Conservation (phyloP, 495 filamentous ascomycete species). For the Astrocystis sublimbata region DNA sequence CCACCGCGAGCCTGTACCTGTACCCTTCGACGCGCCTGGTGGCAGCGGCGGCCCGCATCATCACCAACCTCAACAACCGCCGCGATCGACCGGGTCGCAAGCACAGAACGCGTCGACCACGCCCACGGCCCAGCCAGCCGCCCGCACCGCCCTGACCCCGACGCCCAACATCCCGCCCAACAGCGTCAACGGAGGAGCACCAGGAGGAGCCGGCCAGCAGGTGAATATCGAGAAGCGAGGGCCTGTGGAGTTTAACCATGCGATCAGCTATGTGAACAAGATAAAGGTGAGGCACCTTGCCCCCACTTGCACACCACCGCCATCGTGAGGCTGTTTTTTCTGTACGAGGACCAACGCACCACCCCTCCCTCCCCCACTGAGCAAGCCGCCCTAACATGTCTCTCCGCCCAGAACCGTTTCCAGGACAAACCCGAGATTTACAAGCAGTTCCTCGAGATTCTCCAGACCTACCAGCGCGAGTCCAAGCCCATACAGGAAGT, state of each 20-base stretch:
- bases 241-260: conserved; percentile 99
- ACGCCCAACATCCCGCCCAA: conserved; percentile 43
- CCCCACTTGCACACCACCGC: conserved; percentile 22
- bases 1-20: conserved; percentile 40
- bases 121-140: conserved; percentile 37
- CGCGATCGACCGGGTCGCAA: conserved; percentile 77
- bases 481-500: conserved; percentile 99
- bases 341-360: conserved; percentile 22
- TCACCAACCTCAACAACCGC: no score
- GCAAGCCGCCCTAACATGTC: conserved; percentile 19
- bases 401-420: conserved; percentile 77
- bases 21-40: conserved; percentile 50
- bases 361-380: conserved; percentile 8
- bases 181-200: conserved; percentile 43
- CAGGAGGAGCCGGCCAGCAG: conserved; percentile 54
- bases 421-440: conserved; percentile 95
- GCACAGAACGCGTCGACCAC: conserved; percentile 59
- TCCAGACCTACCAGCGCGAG: conserved; percentile 98
- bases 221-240: conserved; percentile 78
- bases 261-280: conserved; percentile 99
- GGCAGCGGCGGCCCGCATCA: conserved; percentile 63
- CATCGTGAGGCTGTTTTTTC: conserved; percentile 22
- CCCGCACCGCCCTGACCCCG: conserved; percentile 53
- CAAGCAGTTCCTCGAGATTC: conserved; percentile 97
- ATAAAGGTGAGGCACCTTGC: conserved; percentile 73